These are phyloP conservation scores for Solanum etuberosum DNA, from an alignment of 257 asterid species.

Conservation along the genomic window DNA sequence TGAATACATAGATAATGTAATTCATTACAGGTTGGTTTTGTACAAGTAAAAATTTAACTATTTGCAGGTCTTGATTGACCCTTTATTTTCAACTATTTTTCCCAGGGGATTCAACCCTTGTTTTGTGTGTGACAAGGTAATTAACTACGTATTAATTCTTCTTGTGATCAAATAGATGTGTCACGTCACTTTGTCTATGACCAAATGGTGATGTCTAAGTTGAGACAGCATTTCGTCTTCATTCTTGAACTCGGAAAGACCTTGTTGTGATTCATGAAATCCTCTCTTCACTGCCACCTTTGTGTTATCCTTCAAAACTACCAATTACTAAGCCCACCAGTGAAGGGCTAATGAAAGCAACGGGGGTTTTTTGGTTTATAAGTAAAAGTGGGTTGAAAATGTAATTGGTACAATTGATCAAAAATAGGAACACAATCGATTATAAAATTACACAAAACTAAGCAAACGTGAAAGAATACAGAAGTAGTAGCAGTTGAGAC, in stretches of 20 bases:
- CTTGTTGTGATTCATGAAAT: slow-evolving; percentile 13
- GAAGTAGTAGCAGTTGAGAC: too few relatives aligned
- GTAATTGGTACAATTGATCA: too few relatives aligned
- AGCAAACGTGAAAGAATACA: too few relatives aligned
- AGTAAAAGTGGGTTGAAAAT: too few relatives aligned
- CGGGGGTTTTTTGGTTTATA: too few relatives aligned
- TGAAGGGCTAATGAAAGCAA: too few relatives aligned
- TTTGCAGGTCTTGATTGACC: too few relatives aligned
- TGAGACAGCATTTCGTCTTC: slow-evolving; percentile 28
- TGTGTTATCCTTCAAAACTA: slow-evolving; percentile 19
- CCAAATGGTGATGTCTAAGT: slow-evolving; percentile 29
- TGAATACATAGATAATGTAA: not conserved
- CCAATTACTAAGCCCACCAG: too few relatives aligned
- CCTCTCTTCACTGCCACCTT: slow-evolving; percentile 30
- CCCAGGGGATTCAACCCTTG: not conserved
- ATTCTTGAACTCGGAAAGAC: slow-evolving; percentile 21
- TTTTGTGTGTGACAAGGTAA: not conserved
- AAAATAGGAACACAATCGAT: too few relatives aligned
- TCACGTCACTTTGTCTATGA: not conserved
- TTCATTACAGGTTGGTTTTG: not conserved
- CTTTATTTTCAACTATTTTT: too few relatives aligned
- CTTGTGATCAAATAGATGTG: not conserved
- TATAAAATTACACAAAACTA: too few relatives aligned
- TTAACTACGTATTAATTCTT: not conserved
- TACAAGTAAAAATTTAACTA: too few relatives aligned